Base-by-base conservation (phyloP, 768 basidiomycete species). In the Mycena maculata region DNA sequence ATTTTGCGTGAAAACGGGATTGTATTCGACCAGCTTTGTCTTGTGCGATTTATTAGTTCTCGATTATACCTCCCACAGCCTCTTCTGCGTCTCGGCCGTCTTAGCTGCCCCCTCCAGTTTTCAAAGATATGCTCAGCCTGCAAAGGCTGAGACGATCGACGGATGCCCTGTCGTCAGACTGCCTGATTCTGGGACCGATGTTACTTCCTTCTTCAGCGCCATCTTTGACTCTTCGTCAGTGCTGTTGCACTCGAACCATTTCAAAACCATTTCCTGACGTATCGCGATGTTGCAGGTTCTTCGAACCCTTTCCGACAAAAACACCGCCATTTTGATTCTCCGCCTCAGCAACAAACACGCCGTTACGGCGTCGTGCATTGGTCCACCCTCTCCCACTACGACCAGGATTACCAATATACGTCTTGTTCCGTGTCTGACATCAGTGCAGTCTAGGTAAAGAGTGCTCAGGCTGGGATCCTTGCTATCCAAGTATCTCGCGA, bases 311-410 rank as follows among this genome's bases (percentile, higher is more conserved):
- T 22, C 42, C 42, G 9, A 4, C 52, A 20, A 52, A 31, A 15
- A 30, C 31, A 23, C n/a, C n/a, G n/a, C n/a, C n/a, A n/a, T n/a
- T n/a, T n/a, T n/a, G n/a, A n/a, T n/a, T n/a, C n/a, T n/a, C n/a
- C n/a, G n/a, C n/a, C n/a, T n/a, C n/a, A n/a, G n/a, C n/a, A n/a
- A n/a, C n/a, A n/a, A n/a, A n/a, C n/a, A n/a, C n/a, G n/a, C n/a
- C n/a, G n/a, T n/a, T n/a, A n/a, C 55, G 20, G 0, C 60, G 57
- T 23, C 69, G 69, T n/a, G 69, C 65, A 0, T 31, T 71, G 20
- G 33, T 38, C 0, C 69, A 71, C 45, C 31, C 50, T 71, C 13
- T 25, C 39, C 4, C 58, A 31, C 3, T 50, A 44, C 41, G 54
- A 57, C 59, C 3, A 31, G 38, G n/a, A n/a, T 28, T 16, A 13